These are phyloP conservation scores for Aquanectria penicillioides DNA, from an alignment of 2,329 filamentous ascomycete genomes.

Conservation along the genomic window DNA sequence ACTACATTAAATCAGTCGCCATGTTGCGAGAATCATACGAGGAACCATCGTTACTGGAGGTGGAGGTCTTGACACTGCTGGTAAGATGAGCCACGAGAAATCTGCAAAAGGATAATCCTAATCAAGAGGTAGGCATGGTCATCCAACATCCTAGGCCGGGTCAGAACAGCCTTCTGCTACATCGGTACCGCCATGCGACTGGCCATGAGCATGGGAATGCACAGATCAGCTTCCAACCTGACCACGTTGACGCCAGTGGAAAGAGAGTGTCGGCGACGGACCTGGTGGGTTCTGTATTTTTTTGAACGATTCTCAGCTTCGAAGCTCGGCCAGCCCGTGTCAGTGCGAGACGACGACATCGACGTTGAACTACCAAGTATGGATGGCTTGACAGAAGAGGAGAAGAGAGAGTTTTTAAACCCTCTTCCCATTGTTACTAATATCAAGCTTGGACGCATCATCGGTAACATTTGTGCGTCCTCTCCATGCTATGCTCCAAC, in stretches of 20 bases:
- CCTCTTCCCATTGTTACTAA: slow-evolving; percentile 42
- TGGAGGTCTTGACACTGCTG: slow-evolving; percentile 51
- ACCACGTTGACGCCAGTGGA: slow-evolving; percentile 36
- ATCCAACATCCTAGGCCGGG: slow-evolving; percentile 48
- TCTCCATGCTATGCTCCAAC: accelerated
- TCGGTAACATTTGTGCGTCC: slow-evolving; percentile 39
- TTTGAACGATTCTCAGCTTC: slow-evolving; percentile 47
- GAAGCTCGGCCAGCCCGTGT: slow-evolving; percentile 46
- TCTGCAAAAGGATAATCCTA: not conserved
- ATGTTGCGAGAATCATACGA: slow-evolving; percentile 54
- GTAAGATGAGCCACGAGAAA: not conserved
- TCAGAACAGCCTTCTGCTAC: slow-evolving; percentile 46
- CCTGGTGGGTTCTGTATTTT: slow-evolving; percentile 49
- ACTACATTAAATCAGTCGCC: slow-evolving; percentile 53
- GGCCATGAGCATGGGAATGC: slow-evolving; percentile 54
- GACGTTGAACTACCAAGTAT: slow-evolving; percentile 46
- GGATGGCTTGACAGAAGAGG: slow-evolving; percentile 40
- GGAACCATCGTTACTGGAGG: slow-evolving; percentile 54
- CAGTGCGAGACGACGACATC: slow-evolving; percentile 45
- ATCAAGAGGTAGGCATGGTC: slow-evolving; percentile 35
- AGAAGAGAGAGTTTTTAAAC: slow-evolving; percentile 43
- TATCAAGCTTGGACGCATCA: slow-evolving; percentile 43
- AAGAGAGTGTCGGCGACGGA: slow-evolving; percentile 38
- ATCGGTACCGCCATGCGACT: slow-evolving; percentile 50
- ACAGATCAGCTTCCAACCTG: slow-evolving; percentile 44